Evolutionary conservation across 257 asterid species (phyloP), one percentile per base, ranked within the genome.

Genomic region (Lycium barbarum): DNA sequence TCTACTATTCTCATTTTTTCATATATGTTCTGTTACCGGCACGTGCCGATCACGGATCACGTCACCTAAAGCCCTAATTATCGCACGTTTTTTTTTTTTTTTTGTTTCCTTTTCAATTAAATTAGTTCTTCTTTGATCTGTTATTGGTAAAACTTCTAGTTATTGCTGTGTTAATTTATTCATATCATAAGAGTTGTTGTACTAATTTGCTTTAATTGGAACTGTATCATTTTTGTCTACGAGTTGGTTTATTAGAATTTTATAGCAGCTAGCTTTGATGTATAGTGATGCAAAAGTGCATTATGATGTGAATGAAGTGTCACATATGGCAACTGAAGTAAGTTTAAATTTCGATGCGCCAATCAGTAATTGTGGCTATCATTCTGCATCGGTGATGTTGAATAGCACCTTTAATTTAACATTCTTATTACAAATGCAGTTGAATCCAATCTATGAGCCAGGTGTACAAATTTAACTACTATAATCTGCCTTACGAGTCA

Each of bases 21-120:
- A 63, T 51, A 26, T 38, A 15, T 55, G 20, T 57, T 80, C 33
- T 26, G 33, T 40, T 81, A 47, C 10, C 33, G 88, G 72, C 79
- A 83, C 87, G 82, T 86, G 85, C 89, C 76, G 87, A 91, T 85
- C 90, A 67, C 87, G 84, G 92, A 88, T 89, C 92, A 85, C 82
- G 86, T 88, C 71, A 26, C 84, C 79, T 57, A 84, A 85, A 89
- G 84, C 89, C 92, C 88, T 78, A 78, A 78, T 53, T 86, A 65
- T 82, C 58, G 61, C n/a, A n/a, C 13, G 14, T 26, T 26, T 26
- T 26, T 54, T 47, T 61, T 26, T 26, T 26, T 26, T 54, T 47
- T 61, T 26, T 55, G 40, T 83, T 62, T 53, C 55, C 53, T 43
- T 59, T 59, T 18, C 33, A 11, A 40, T 35, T 6, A 72, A 85